Evolutionary conservation across 495 filamentous ascomycete species (phyloP).

Genomic region (Pyronema domesticum): DNA sequence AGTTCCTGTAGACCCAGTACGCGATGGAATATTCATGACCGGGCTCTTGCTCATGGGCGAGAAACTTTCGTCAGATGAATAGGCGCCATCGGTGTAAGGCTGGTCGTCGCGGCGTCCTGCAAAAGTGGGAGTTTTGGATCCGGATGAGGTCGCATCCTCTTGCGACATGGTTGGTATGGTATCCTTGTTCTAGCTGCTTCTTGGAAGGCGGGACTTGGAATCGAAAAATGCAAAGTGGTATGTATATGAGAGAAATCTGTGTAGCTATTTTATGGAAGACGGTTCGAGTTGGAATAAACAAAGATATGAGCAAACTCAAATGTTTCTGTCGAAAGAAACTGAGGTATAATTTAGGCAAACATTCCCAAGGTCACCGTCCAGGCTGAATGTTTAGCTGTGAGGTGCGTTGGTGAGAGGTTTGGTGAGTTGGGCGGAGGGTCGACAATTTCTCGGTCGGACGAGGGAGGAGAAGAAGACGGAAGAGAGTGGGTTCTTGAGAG

Average conservation of each 20-base stretch:
- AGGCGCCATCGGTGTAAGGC: neutral
- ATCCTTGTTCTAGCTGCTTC: neutral
- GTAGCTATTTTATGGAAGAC: slow-evolving; percentile 4
- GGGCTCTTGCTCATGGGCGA: neutral
- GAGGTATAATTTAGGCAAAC: neutral
- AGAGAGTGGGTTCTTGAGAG: neutral
- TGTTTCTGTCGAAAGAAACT: neutral
- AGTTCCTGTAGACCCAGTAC: neutral
- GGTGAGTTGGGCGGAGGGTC: too few relatives aligned
- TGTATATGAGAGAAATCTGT: slow-evolving; percentile 9
- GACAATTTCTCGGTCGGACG: too few relatives aligned
- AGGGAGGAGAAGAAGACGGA: neutral
- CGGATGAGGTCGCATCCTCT: slow-evolving; percentile 16
- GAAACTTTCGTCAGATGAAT: neutral
- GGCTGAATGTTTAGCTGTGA: too few relatives aligned
- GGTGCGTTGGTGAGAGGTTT: too few relatives aligned
- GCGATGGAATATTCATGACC: slow-evolving; percentile 1
- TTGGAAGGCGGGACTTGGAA: too few relatives aligned
- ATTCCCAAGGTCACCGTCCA: too few relatives aligned
- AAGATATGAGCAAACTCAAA: neutral
- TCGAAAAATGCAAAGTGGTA: slow-evolving; percentile 8
- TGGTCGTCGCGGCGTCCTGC: slow-evolving; percentile 15
- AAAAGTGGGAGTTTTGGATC: slow-evolving; percentile 14
- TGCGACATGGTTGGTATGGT: slow-evolving; percentile 9
- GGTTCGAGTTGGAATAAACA: neutral